A percentile compares a stretch with the other conserved stretches of the same genome.
Conservation (phyloP, 2,329 filamentous ascomycete species). For the Ophiostoma tasmaniense region DNA sequence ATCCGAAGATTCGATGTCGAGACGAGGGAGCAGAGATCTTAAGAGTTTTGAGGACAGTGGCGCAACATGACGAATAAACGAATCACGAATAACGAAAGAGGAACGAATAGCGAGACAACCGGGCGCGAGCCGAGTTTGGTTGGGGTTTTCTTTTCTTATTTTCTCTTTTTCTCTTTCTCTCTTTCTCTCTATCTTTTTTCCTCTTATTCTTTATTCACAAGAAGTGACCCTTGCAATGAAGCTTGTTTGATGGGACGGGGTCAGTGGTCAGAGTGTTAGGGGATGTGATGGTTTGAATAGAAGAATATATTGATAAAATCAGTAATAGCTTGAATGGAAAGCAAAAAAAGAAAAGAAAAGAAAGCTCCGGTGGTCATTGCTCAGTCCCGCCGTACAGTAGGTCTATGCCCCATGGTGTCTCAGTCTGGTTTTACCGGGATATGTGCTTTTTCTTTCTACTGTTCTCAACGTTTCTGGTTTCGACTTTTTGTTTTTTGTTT, state of each 20-base stretch:
- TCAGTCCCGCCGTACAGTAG: not conserved
- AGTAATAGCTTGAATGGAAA: not conserved
- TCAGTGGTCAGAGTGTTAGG: not conserved
- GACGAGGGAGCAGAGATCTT: not conserved
- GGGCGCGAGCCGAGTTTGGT: not conserved
- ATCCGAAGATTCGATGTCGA: not conserved
- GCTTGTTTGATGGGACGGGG: slow-evolving; percentile 3
- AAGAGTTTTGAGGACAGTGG: not conserved
- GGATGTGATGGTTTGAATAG: not conserved
- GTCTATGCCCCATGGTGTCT: not conserved
- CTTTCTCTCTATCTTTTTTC: not conserved
- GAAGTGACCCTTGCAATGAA: not conserved
- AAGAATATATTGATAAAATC: not conserved
- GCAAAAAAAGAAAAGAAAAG: not conserved
- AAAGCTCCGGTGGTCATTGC: not conserved
- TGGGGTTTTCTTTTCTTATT: not conserved
- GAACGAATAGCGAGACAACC: not conserved
- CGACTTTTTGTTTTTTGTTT: not conserved
- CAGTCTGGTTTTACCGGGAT: not conserved
- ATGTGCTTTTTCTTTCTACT: not conserved
- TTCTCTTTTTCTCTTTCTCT: not conserved
- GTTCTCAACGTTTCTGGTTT: not conserved
- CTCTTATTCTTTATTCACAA: slow-evolving; percentile 4
- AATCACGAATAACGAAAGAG: too few relatives aligned
- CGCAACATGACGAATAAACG: not conserved